Evolutionary conservation across 2,329 filamentous ascomycete genomes (phyloP), one percentile per base, ranked within the genome.

Genomic region (Cryoendolithus antarcticus): DNA sequence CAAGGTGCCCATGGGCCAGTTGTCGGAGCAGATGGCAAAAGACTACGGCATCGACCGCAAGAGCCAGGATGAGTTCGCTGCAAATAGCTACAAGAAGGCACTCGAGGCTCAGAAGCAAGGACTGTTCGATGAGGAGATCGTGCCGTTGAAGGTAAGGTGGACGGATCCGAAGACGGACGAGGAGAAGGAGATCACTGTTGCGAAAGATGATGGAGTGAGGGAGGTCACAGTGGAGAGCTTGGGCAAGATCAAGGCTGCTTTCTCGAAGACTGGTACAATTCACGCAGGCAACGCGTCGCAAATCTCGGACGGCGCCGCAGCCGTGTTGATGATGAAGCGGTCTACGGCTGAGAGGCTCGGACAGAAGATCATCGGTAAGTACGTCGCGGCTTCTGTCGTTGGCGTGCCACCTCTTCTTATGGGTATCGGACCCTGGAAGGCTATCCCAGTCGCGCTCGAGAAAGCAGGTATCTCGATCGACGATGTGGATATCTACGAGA

Each of bases 251-350:
- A 78, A 76, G 46, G 76, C 89, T 10, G 86, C 89, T 9, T 96
- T 96, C 57, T 77, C 85, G 49, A 86, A 93, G 65, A 82, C 91
- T 55, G 91, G 91, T 32, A 80, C 75, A 55, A 96, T 96, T 66
- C 89, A 96, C 70, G 91, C 86, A 42, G 91, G 91, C 53, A 98
- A 96, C 63, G 89, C 91, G 21, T 86, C 80, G 38, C 91, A 96
- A 66, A 86, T 98, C 60, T 91, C 85, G 24, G 86, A 98, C 65
- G 91, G 91, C 49, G 91, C 91, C 13, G 89, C 91, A 24, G 91
- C 91, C 35, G 89, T 96, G 5, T 74, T 96, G 34, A 72, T 98
- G 57, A 96, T 96, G 91, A 86, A 83, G 70, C 86, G 91, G 40
- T 84, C 80, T 47, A 93, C 82, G 10, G 91, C 91, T 35, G 80